Base-by-base conservation (phyloP, 176 grass and related monocot genomes). In the Pontederia paniculata region DNA sequence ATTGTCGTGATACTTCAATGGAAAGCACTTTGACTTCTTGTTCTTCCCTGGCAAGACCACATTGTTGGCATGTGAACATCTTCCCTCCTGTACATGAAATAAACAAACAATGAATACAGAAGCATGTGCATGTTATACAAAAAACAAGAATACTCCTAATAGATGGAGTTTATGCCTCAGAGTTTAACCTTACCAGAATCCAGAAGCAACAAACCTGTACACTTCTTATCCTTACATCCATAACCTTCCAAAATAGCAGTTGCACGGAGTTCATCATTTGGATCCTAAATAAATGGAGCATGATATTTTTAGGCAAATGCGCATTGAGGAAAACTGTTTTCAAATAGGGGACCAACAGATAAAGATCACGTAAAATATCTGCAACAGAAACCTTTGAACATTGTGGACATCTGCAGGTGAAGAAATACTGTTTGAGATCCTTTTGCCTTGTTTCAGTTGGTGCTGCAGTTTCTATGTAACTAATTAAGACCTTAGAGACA, bases 401-500 rank as follows among this genome's bases (percentile, higher is more conserved):
- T 28, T 77, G 68, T 59, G 63, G 44, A 71, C 91, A 96, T 63
- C 23, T 62, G 76, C 86, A 96, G 44, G 60, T 86, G 74, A 96
- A 96, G 59, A 83, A 96, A 58, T 96, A 96, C 48, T 89, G 85
- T 37, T 83, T 96, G 28, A 96, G 75, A 78, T 86, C 76, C 42
- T 73, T 76, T 52, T 84, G 79, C 67, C 82, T 76, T 65, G 77
- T 89, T 77, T 73, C 65, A 60, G 77, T 78, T n/a, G 80, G 75
- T 61, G 82, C 68, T 65, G 82, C 81, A 74, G 86, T 96, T 74
- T 89, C 91, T 8, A 96, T 96, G 59, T 96, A 96, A 86, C 91
- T 96, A 78, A 89, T 87, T 45, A 76, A 83, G 48, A 96, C 50
- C 91, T 96, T 62, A 70, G 20, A 77, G 77, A 57, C 60, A 72